Evolutionary conservation across 495 filamentous ascomycete genomes (phyloP), one percentile per base, ranked within the genome.

Genomic region (Cryomyces minteri): DNA sequence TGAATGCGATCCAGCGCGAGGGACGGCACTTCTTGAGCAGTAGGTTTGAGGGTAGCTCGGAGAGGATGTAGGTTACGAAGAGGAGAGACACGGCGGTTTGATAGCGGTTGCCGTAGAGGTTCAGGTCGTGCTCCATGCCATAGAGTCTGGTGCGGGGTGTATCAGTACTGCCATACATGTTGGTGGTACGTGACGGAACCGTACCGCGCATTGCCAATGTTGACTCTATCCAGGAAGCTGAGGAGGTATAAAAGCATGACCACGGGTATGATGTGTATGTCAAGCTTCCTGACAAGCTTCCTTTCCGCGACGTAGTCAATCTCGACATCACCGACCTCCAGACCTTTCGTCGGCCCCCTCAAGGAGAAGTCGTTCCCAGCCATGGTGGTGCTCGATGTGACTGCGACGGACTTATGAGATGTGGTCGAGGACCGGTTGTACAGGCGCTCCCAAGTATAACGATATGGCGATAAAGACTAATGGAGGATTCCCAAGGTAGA

Each of bases 11-110:
- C 59, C 76, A 87, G 12, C 73, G 70, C 5, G 74, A 75, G 1
- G 84, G 82, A 1, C 67, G 67, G 41, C 80, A 60, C 44, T 69
- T 70, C 57, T 81, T 82, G 18, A 79, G 59, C 1, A 80, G 67
- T 6, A 80, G 66, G 50, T 82, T 82, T 14, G 68, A 72, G 1
- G 77, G 77, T 1, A 80, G 60, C 50, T 82, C 77, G 49, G 73
- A 80, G 5, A 69, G 4, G 45, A 70, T 54, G 50, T 74, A 58
- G 6, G 80, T 82, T 42, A 84, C 77, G 50, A 84, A 88, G 30
- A 88, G 66, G 51, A 82, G 76, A 5, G 75, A 80, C 9, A 84
- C 75, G 25, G 78, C 68, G 31, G 75, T 62, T 58, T 86, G 76
- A 58, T 78, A 86, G 57, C 84, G 72, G 44, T 79, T 68, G 10